Evolutionary conservation across 805 yeast species (phyloP).

Genomic region (Ogataea paradorogensis): DNA sequence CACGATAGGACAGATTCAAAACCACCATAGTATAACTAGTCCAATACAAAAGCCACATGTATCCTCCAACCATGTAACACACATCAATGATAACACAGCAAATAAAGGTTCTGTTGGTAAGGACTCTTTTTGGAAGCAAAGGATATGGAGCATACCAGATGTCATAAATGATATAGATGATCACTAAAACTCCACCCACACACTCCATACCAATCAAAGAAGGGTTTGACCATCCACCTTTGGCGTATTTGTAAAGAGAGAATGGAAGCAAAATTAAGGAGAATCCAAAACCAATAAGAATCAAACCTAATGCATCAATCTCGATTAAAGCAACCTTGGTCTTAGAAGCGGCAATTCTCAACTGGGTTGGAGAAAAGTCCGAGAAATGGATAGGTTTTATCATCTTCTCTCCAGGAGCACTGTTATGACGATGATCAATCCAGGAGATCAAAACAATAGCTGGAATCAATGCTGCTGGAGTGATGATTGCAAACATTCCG

Average conservation of each 20-base stretch:
- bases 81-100: slow-evolving; percentile 37
- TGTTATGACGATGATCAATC: slow-evolving; percentile 24
- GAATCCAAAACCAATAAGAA: slow-evolving; percentile 39
- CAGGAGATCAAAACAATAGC: slow-evolving; percentile 32
- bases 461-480: slow-evolving; percentile 39
- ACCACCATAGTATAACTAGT: slow-evolving; percentile 35
- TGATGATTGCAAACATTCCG: slow-evolving; percentile 45
- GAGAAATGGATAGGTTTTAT: background rate
- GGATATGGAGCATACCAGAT: slow-evolving; percentile 35
- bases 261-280: slow-evolving; percentile 42
- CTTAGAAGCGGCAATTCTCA: background rate
- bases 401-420: background rate
- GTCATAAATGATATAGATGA: slow-evolving; percentile 32
- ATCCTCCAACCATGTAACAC: slow-evolving; percentile 4
- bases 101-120: slow-evolving; percentile 37
- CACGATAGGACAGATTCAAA: slow-evolving; percentile 28
- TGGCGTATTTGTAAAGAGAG: slow-evolving; percentile 33
- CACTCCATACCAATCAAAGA: slow-evolving; percentile 41
- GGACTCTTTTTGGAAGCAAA: slow-evolving; percentile 35
- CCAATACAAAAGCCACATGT: slow-evolving; percentile 26
- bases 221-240: slow-evolving; percentile 36
- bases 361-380: background rate
- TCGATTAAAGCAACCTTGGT: slow-evolving; percentile 28
- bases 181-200: slow-evolving; percentile 36
- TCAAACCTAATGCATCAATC: slow-evolving; percentile 37